phyloP scores from a whole-genome alignment of 169 alveolate species.

The Eimeria necatrix region DNA sequence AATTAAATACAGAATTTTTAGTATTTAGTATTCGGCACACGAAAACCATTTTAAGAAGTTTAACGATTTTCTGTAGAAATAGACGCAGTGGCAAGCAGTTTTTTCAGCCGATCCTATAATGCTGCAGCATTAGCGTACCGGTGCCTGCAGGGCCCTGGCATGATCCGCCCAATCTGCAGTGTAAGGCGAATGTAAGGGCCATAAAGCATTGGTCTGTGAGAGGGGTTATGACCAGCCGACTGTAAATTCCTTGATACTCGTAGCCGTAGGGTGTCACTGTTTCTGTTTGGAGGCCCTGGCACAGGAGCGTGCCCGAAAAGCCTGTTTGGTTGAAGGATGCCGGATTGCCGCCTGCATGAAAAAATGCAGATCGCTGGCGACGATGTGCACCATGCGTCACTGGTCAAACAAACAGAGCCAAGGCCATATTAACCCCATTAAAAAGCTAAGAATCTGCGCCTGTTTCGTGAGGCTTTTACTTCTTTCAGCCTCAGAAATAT shows the following conservation, averaged over 20 bases:
- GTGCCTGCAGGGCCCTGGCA: conserved; percentile 99
- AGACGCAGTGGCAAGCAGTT: too few species aligned
- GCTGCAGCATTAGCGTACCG: conserved; percentile 85
- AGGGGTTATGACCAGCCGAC: conserved; percentile 97
- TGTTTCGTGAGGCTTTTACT: conserved; percentile 12
- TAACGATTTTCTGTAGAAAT: neutral
- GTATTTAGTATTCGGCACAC: too few species aligned
- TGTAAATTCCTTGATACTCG: conserved; percentile 98
- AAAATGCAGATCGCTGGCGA: neutral
- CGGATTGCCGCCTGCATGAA: conserved; percentile 7
- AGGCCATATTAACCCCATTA: neutral
- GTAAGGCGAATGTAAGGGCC: conserved; percentile 96
- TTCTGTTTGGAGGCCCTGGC: conserved; percentile 95
- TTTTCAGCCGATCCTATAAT: too few species aligned
- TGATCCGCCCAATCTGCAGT: conserved; percentile 97
- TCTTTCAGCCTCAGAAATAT: conserved; percentile 71
- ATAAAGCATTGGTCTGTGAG: conserved; percentile 98
- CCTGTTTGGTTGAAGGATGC: conserved; percentile 49
- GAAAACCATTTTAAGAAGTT: neutral
- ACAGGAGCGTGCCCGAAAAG: conserved; percentile 84
- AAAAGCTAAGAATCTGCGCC: neutral
- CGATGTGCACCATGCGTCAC: neutral
- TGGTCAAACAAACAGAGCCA: neutral
- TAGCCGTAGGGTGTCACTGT: conserved; percentile 96
- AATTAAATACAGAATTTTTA: neutral